Evolutionary conservation across 163 green algal species (phyloP).

Genomic region (Volvox carteri): DNA sequence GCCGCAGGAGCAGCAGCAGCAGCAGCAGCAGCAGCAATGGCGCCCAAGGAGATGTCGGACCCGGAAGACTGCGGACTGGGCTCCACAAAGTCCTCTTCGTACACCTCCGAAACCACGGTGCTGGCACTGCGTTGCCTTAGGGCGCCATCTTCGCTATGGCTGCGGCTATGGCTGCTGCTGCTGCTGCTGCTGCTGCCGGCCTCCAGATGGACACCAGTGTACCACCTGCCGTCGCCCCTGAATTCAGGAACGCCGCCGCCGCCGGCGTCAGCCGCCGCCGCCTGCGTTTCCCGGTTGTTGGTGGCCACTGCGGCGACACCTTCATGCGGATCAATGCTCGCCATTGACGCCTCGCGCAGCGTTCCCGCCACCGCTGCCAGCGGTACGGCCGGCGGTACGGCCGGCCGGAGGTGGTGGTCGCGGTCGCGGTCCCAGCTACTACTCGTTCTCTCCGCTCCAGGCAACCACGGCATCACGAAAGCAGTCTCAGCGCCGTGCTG

Average conservation of each 20-base stretch:
- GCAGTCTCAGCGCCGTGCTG: too few species aligned
- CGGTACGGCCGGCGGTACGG: too few species aligned
- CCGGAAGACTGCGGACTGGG: constrained; percentile 27
- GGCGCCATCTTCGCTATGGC: background rate
- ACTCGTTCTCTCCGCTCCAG: too few species aligned
- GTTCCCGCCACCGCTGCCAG: background rate
- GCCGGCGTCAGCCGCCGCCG: too few species aligned
- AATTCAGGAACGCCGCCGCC: too few species aligned
- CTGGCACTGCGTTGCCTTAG: background rate
- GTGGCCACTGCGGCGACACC: background rate
- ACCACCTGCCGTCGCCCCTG: too few species aligned
- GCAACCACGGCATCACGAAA: too few species aligned
- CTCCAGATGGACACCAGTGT: too few species aligned
- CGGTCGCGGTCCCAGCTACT: too few species aligned
- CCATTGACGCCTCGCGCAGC: background rate
- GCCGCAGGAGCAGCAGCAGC: background rate
- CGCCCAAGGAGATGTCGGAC: background rate
- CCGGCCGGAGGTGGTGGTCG: too few species aligned
- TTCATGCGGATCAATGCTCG: background rate
- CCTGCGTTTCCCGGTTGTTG: too few species aligned
- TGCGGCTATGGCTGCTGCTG: background rate
- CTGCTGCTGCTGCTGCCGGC: background rate
- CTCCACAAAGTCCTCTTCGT: constrained; percentile 50
- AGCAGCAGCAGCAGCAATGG: background rate
- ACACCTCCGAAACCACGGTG: constrained; percentile 25